These are phyloP conservation scores for Oidiodendron maius DNA, from an alignment of 495 filamentous ascomycete species.

Conservation along the genomic window DNA sequence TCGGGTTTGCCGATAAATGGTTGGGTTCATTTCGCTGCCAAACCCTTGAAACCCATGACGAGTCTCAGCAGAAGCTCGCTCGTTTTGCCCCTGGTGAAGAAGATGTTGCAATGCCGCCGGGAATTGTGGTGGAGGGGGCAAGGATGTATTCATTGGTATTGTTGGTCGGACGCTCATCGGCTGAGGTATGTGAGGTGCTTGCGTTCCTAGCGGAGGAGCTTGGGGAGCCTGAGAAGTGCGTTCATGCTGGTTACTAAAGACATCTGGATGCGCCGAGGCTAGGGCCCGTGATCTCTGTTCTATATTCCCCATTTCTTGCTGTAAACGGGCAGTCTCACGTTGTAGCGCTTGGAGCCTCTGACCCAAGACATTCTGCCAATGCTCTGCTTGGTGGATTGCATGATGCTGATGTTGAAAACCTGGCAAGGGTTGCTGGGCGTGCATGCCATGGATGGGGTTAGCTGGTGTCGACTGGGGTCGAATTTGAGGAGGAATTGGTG, in stretches of 20 bases:
- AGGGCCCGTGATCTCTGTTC: slow-evolving; percentile 14
- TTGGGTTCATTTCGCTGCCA: slow-evolving; percentile 1
- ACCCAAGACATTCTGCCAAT: slow-evolving; percentile 11
- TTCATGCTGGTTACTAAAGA: slow-evolving; percentile 1
- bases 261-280: neutral
- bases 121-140: too few species aligned
- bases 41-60: slow-evolving; percentile 14
- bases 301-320: slow-evolving; percentile 18
- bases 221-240: neutral
- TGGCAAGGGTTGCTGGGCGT: slow-evolving; percentile 18
- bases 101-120: slow-evolving; percentile 29
- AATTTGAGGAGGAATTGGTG: slow-evolving; percentile 6
- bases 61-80: slow-evolving; percentile 24
- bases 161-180: slow-evolving; percentile 12
- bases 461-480: slow-evolving; percentile 15
- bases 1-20: neutral
- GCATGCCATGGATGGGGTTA: slow-evolving; percentile 16
- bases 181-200: slow-evolving; percentile 8
- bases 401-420: slow-evolving; percentile 19
- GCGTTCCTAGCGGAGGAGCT: neutral
- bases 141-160: slow-evolving; percentile 20
- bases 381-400: slow-evolving; percentile 14
- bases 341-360: slow-evolving; percentile 19
- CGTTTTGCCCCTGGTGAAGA: slow-evolving; percentile 35
- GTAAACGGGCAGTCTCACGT: slow-evolving; percentile 17